Evolutionary conservation across 352 stramenopile species (phyloP).

Genomic region (Phytopythium mirpurense): DNA sequence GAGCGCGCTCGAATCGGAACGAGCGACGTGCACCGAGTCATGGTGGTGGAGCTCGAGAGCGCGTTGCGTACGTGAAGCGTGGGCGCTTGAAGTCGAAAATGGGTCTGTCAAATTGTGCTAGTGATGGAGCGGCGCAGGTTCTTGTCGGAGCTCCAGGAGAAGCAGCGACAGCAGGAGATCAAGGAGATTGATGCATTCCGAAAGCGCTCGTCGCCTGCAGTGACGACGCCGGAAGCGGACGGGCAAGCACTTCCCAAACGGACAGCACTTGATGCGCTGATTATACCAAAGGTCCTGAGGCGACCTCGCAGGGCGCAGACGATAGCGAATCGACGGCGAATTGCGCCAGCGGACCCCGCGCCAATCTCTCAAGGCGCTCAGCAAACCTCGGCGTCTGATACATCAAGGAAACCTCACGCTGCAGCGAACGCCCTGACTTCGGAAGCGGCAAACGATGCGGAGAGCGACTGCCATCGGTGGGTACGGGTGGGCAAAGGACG

Average conservation of each 20-base stretch:
- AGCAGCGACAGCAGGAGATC: slow-evolving; percentile 35
- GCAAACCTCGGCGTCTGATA: background rate
- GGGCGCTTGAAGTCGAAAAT: background rate
- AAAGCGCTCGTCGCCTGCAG: slow-evolving; percentile 2
- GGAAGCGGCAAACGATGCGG: background rate
- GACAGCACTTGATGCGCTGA: background rate
- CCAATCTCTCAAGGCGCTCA: background rate
- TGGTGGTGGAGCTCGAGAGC: slow-evolving; percentile 34
- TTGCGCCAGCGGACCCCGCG: background rate
- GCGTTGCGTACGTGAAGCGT: slow-evolving; percentile 28
- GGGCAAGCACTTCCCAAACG: background rate
- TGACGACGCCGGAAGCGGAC: background rate
- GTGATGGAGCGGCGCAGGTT: slow-evolving; percentile 31
- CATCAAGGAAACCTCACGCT: background rate
- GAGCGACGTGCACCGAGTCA: slow-evolving; percentile 27
- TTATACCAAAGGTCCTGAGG: background rate
- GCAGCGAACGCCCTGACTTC: background rate
- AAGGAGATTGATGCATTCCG: slow-evolving; percentile 21
- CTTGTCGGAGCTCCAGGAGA: slow-evolving; percentile 19
- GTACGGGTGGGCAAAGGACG: slow-evolving; percentile 2
- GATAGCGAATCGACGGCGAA: background rate
- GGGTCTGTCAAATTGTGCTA: slow-evolving; percentile 5
- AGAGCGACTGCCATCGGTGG: slow-evolving; percentile 4
- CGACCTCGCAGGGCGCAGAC: background rate
- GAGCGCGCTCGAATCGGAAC: slow-evolving; percentile 29